Evolutionary conservation across 805 yeast genomes (phyloP).

Genomic region (Wickerhamomyces xylosicus): DNA sequence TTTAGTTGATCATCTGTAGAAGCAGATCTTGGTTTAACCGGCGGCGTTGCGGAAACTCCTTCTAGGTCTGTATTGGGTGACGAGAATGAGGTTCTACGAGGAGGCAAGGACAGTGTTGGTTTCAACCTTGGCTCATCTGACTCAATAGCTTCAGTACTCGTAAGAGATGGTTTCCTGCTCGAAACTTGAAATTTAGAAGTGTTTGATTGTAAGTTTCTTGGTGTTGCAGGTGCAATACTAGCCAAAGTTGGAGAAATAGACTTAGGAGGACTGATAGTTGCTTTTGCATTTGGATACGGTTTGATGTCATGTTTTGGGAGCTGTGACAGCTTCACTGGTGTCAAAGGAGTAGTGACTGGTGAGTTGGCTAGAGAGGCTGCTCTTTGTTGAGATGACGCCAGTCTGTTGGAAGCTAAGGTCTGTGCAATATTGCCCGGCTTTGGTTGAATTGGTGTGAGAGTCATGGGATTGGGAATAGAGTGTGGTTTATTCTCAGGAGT

Average conservation of each 20-base stretch:
- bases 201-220: not conserved
- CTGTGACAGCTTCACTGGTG: not conserved
- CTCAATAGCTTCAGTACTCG: not conserved
- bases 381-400: not conserved
- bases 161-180: not conserved
- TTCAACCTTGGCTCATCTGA: not conserved
- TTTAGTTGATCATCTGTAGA: too few relatives aligned
- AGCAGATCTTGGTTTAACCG: too few relatives aligned
- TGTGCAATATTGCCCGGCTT: not conserved
- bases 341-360: not conserved
- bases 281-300: not conserved
- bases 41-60: too few relatives aligned
- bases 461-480: not conserved
- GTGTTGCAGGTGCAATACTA: too few relatives aligned
- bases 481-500: not conserved
- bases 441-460: not conserved
- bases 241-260: not conserved
- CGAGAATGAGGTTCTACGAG: not conserved
- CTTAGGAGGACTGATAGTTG: not conserved
- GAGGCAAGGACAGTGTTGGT: not conserved
- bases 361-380: not conserved
- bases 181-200: not conserved
- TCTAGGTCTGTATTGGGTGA: too few relatives aligned
- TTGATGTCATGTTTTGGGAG: not conserved
- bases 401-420: not conserved